Conservation (phyloP, 805 yeast genomes). For the Saccharomycopsis fermentans region DNA sequence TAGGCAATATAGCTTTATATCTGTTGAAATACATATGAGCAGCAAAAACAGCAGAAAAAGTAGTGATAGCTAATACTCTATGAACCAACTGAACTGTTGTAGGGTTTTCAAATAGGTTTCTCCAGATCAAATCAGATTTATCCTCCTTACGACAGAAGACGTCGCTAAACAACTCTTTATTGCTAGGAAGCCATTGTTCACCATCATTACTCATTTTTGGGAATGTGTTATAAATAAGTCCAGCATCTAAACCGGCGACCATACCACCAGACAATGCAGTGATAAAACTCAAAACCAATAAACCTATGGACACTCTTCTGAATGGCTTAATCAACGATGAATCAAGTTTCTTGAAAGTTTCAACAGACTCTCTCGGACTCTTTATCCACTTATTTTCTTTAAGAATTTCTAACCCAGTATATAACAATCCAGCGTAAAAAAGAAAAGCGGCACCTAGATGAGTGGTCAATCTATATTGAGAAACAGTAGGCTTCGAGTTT, state of each 20-base stretch:
- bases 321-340: constrained; percentile 49
- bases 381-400: constrained; percentile 62
- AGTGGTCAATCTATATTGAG: constrained; percentile 88
- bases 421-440: constrained; percentile 78
- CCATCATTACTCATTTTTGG: constrained; percentile 77
- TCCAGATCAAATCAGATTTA: constrained; percentile 73
- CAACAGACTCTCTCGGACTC: constrained; percentile 48
- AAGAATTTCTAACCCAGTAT: constrained; percentile 80
- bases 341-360: constrained; percentile 46
- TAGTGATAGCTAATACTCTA: constrained; percentile 71
- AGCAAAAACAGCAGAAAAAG: constrained; percentile 62
- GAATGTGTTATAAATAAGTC: constrained; percentile 88
- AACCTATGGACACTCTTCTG: constrained; percentile 43
- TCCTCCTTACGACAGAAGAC: constrained; percentile 59
- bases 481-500: constrained; percentile 92
- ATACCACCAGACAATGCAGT: constrained; percentile 97
- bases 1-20: constrained; percentile 48
- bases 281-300: constrained; percentile 62
- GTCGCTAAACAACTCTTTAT: constrained; percentile 68
- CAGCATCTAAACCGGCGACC: constrained; percentile 98
- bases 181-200: constrained; percentile 62
- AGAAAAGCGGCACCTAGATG: constrained; percentile 90
- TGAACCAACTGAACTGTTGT: constrained; percentile 91
- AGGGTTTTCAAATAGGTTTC: constrained; percentile 91
- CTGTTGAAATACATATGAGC: constrained; percentile 59